These are phyloP conservation scores for Aureobasidium mangrovei DNA, from an alignment of 2,329 filamentous ascomycete genomes.

Conservation along the genomic window DNA sequence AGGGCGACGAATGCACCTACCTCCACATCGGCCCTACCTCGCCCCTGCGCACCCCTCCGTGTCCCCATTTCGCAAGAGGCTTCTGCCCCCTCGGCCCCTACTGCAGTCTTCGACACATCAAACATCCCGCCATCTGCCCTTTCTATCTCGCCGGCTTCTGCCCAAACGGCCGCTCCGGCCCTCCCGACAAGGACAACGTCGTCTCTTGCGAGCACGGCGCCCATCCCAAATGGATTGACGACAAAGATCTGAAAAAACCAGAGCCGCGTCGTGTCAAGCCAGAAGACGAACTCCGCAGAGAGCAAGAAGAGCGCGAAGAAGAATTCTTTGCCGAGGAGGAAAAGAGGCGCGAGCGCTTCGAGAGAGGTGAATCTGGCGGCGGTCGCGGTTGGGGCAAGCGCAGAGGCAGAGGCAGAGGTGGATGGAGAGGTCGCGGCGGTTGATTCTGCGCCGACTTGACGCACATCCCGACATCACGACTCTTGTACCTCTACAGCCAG, in stretches of 20 bases:
- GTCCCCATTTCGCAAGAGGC: constrained; percentile 77
- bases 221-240: constrained; percentile 68
- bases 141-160: constrained; percentile 94
- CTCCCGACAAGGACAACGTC: constrained; percentile 28
- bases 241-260: constrained; percentile 55
- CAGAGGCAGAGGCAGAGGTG: constrained; percentile 39
- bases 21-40: constrained; percentile 56
- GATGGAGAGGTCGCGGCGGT: constrained; percentile 19
- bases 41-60: constrained; percentile 53
- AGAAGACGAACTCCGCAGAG: constrained; percentile 56
- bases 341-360: constrained; percentile 32
- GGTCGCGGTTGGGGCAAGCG: constrained; percentile 33
- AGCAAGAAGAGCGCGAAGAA: constrained; percentile 49
- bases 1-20: constrained; percentile 77
- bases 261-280: constrained; percentile 60
- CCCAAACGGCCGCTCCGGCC: constrained; percentile 55
- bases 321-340: constrained; percentile 47
- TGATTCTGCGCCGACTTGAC: not conserved
- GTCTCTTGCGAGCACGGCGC: constrained; percentile 65
- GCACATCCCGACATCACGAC: not conserved
- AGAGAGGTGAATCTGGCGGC: constrained; percentile 38
- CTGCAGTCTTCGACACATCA: constrained; percentile 83
- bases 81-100: constrained; percentile 86
- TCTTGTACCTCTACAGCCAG: not conserved
- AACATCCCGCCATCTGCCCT: constrained; percentile 62